phyloP scores from a whole-genome alignment of 164 flowering plant genomes.

The grape (Vitis vinifera) region DNA sequence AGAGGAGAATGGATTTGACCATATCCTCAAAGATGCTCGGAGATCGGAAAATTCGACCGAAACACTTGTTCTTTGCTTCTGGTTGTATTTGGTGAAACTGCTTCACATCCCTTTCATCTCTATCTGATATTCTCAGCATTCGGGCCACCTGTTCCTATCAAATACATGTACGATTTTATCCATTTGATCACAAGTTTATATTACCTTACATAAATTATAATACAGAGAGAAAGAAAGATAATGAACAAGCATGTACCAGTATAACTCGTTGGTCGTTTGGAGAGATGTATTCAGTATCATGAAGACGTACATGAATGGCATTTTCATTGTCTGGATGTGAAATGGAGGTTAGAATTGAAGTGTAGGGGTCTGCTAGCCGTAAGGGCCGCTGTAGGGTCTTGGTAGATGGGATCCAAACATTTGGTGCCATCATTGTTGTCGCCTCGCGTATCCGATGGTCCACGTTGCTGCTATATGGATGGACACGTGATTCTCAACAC shows the following conservation, averaged over 20 bases:
- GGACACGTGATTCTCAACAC: no score
- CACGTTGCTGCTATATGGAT: no score
- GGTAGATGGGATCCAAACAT: conserved; percentile 25
- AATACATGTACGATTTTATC: no score
- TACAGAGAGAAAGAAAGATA: not conserved
- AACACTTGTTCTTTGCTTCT: conserved; percentile 12
- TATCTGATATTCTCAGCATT: conserved; percentile 25
- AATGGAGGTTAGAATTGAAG: conserved; percentile 18
- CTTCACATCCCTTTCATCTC: conserved; percentile 19
- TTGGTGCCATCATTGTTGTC: no score
- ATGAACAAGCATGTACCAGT: conserved; percentile 4
- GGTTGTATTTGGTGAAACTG: conserved; percentile 23
- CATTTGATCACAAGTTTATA: no score
- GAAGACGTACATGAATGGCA: not conserved
- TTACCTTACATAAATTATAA: no score
- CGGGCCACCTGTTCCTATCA: conserved; percentile 23
- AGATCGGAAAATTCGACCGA: conserved; percentile 31
- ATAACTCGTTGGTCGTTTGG: conserved; percentile 9
- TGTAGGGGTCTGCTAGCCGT: conserved; percentile 4
- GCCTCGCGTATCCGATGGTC: no score
- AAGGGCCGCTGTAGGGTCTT: conserved; percentile 24
- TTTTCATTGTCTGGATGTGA: conserved; percentile 9
- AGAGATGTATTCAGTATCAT: not conserved
- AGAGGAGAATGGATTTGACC: conserved; percentile 26
- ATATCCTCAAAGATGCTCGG: conserved; percentile 35